These are phyloP conservation scores for Phaeotremella skinneri DNA, from an alignment of 768 basidiomycete species.

Conservation along the genomic window DNA sequence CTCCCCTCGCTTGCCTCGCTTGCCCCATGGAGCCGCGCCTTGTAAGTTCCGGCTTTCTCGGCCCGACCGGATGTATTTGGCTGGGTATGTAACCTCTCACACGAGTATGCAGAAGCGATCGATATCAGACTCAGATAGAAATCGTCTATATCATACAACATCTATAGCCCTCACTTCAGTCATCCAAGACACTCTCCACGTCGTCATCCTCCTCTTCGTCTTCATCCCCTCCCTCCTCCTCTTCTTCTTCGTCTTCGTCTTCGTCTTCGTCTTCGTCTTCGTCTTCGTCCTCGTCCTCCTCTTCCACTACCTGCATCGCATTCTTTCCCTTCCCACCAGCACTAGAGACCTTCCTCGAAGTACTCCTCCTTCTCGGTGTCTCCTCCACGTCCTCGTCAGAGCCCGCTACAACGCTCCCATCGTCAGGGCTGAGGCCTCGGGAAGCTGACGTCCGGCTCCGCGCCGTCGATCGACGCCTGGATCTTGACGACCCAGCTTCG, in stretches of 20 bases:
- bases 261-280: constrained; percentile 26
- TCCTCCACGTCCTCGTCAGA: constrained; percentile 16
- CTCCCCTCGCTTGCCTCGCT: too few relatives aligned
- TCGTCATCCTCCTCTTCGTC: constrained; percentile 35
- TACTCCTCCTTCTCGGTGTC: constrained; percentile 4
- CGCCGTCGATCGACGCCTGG: constrained; percentile 3
- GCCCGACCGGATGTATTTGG: too few relatives aligned
- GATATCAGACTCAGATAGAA: too few relatives aligned
- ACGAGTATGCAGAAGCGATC: too few relatives aligned
- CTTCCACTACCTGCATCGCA: constrained; percentile 5
- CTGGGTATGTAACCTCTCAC: too few relatives aligned
- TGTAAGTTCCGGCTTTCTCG: too few relatives aligned
- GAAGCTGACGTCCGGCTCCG: not conserved
- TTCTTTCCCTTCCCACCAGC: not conserved
- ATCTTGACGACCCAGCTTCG: constrained; percentile 13
- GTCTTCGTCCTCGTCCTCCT: constrained; percentile 16
- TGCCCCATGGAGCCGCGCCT: constrained; percentile 1
- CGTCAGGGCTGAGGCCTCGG: not conserved
- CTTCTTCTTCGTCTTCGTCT: constrained; percentile 20
- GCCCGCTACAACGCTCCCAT: not conserved
- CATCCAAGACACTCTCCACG: constrained; percentile 29
- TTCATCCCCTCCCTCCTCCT: constrained; percentile 18
- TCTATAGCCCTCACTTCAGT: not conserved
- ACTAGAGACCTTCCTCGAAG: not conserved
- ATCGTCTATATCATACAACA: too few relatives aligned